Base-by-base conservation (phyloP, 2,329 filamentous ascomycete species). In the Uncinocarpus reesii region DNA sequence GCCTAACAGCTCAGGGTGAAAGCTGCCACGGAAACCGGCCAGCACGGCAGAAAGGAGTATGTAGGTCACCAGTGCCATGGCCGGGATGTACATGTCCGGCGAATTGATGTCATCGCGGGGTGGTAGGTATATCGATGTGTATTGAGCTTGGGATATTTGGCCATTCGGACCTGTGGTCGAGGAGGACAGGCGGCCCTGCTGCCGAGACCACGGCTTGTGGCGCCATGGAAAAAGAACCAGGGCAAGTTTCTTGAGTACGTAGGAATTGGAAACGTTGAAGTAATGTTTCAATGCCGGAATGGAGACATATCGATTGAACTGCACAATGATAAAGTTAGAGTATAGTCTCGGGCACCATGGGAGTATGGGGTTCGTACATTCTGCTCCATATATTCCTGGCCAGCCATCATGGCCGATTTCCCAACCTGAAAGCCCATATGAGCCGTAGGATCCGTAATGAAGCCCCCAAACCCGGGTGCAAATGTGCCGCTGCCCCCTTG, bases 51-150 rank as follows among this genome's bases (percentile, higher is more conserved):
- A 93, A 8, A 98, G 78, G 28, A 98, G 82, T 55, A 98, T 94
- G 67, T 98, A 98, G 20, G 92, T 98, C 40, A 96, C 88, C 46
- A 98, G 75, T 1, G 92, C 90, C 92, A 98, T 98, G 61, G 93
- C 84, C 51, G 89, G 89, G 59, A 98, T 98, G 71, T 98, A 98
- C 89, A 98, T 96, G 69, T 98, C 92, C 13, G 93, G 92, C 56
- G 87, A 93, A 70, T 98, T 98, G 67, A 96, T 75, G 63, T 98
- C 92, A 66, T 98, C 90, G 55, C 92, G 78, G 1, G 92, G 92
- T 4, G 92, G 87, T 6, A 95, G 77, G 68, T 92, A 98, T 62
- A 68, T 71, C 49, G 69, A 72, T 24, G 65, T 69, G 55, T 72
- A 71, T 56, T 71, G 65, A 60, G 71, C 63, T 65, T 72, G 79